Conservation (phyloP, 2,329 filamentous ascomycete genomes). For the Dactylellina parvicollis region DNA sequence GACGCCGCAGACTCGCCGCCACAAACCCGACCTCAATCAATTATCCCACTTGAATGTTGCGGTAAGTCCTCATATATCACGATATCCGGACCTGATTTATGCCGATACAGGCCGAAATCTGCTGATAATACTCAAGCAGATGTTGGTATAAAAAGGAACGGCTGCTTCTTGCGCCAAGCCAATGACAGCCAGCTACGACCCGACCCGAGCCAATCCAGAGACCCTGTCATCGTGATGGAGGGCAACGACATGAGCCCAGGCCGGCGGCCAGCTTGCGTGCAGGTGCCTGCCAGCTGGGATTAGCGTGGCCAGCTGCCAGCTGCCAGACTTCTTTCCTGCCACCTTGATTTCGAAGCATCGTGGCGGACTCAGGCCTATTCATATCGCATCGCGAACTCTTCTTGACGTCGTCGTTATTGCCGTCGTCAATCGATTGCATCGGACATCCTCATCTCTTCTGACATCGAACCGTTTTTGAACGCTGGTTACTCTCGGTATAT, state of each 20-base stretch:
- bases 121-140: no score
- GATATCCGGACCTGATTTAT: no score
- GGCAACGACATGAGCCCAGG: not conserved
- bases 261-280: not conserved
- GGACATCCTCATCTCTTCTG: constrained; percentile 42
- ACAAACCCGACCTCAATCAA: no score
- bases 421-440: constrained; percentile 15
- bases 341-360: constrained; percentile 42
- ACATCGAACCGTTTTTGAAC: constrained; percentile 21
- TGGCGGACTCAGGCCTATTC: constrained; percentile 14
- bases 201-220: constrained; percentile 29
- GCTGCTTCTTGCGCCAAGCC: constrained; percentile 6
- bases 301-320: not conserved
- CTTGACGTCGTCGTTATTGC: not conserved
- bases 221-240: constrained; percentile 27
- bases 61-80: no score
- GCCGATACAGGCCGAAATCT: no score
- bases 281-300: constrained; percentile 16
- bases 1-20: no score
- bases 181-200: not conserved
- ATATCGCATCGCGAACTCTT: constrained; percentile 21
- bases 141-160: no score
- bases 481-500: not conserved
- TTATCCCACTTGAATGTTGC: no score
- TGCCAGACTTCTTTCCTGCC: constrained; percentile 45